Evolutionary conservation across 371 early-diverging fungal genomes (phyloP), one percentile per base, ranked within the genome.

Genomic region (Mortierella sp.): DNA sequence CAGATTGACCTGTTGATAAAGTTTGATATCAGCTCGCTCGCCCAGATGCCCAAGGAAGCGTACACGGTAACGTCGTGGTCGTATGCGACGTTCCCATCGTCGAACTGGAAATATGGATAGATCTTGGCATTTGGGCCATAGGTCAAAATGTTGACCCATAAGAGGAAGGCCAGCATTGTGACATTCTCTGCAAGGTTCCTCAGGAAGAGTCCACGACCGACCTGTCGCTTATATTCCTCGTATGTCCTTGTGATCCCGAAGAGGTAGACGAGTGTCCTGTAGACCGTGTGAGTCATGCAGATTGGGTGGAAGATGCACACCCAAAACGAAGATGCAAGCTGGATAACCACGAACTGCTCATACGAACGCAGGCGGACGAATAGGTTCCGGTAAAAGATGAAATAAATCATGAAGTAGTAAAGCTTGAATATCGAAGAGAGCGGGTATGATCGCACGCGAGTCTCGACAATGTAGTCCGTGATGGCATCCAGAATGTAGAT

Each of bases 341-440:
- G 92, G 43, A 92, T 81, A 21, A 82, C 65, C 23, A 88, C 67
- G 48, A 89, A 89, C 59, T 91, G 90, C 50, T 88, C 86, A 6
- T 82, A 83, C 7, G 86, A 85, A 43, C 90, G 84, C 19, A 92
- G 80, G 6, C 91, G 81, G 28, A 90, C 90, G 79, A 92, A 92
- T 50, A 92, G 70, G 62, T 90, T 92, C 50, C 92, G 82, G 75
- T 92, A 91, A 62, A 92, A 92, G 50, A 92, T 89, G 60, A 91
- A 92, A 68, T 92, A 92, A 19, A 91, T 86, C 86, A 91, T 85
- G 64, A 86, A 89, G 60, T 89, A 92, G 62, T 92, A 92, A 49
- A 90, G 81, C 54, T 87, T 86, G 72, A 89, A 92, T 19, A 86
- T 82, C 61, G 86, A 87, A 37, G 86, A 83, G 42, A 92, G 61